Conservation (phyloP, 345 rosid genomes). For the Gossypioides kirkii region DNA sequence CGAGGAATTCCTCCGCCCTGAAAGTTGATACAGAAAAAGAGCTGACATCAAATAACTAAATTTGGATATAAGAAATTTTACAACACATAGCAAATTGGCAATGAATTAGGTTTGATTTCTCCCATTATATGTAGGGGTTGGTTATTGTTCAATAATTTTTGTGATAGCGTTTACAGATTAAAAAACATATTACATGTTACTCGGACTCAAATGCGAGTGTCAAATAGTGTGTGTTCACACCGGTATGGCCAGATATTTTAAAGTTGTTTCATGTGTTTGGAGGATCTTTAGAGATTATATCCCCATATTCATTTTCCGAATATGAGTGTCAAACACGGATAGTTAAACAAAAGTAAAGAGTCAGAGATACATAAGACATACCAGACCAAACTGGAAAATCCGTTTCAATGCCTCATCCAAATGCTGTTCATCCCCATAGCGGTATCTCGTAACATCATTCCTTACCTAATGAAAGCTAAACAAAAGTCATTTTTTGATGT, state of each 20-base stretch:
- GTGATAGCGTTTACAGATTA: background rate
- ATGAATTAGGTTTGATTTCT: background rate
- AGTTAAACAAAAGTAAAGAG: background rate
- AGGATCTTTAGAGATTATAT: background rate
- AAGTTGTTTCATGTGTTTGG: background rate
- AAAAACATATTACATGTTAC: constrained; percentile 36
- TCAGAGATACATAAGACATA: constrained; percentile 25
- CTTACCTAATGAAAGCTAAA: constrained; percentile 51
- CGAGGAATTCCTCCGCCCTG: constrained; percentile 95
- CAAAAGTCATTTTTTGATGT: constrained; percentile 13
- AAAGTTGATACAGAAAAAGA: constrained; percentile 14
- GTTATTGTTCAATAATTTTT: background rate
- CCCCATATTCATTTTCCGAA: background rate
- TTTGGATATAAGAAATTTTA: background rate
- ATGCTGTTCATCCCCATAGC: constrained; percentile 96
- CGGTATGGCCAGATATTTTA: background rate
- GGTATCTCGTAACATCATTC: constrained; percentile 80
- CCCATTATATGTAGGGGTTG: background rate
- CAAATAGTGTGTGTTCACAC: background rate
- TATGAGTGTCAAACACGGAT: background rate
- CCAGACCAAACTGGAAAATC: constrained; percentile 88
- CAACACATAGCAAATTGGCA: background rate
- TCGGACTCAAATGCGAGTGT: background rate
- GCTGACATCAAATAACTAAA: background rate
- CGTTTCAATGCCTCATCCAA: constrained; percentile 89